These are phyloP conservation scores for Polyporus tsugae DNA, from an alignment of 1,284 basidiomycete species.

Conservation along the genomic window DNA sequence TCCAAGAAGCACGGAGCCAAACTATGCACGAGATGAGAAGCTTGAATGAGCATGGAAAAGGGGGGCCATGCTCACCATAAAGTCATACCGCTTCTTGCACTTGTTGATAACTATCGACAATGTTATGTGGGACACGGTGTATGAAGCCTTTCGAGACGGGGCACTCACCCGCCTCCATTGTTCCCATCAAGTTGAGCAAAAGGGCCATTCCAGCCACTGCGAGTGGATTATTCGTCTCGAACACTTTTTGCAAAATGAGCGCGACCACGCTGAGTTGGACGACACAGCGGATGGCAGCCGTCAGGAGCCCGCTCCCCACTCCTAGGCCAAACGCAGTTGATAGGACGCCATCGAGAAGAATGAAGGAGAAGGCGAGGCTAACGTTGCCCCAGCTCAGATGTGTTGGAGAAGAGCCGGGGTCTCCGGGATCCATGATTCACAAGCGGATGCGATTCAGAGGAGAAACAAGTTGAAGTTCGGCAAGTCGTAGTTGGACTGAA, in stretches of 20 bases:
- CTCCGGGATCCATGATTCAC: slow-evolving; percentile 30
- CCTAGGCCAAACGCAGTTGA: slow-evolving; percentile 73
- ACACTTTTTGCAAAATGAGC: slow-evolving; percentile 74
- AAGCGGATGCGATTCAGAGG: neutral
- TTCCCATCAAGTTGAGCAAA: slow-evolving; percentile 77
- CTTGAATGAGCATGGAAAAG: neutral
- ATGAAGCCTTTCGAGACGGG: neutral
- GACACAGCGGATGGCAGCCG: slow-evolving; percentile 77
- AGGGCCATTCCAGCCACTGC: slow-evolving; percentile 77
- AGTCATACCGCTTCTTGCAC: slow-evolving; percentile 72
- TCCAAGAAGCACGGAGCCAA: slow-evolving; percentile 70
- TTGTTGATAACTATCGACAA: slow-evolving; percentile 66
- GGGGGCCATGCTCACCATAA: slow-evolving; percentile 64
- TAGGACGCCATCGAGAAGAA: slow-evolving; percentile 68
- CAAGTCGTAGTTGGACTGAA: neutral
- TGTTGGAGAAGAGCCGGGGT: slow-evolving; percentile 25
- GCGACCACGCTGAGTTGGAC: slow-evolving; percentile 81
- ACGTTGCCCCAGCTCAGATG: slow-evolving; percentile 76
- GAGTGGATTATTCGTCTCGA: slow-evolving; percentile 78
- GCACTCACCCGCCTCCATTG: slow-evolving; percentile 65
- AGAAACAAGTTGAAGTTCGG: neutral
- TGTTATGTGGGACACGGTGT: neutral
- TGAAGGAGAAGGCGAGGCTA: slow-evolving; percentile 75
- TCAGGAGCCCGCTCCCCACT: slow-evolving; percentile 71
- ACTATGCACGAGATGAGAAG: slow-evolving; percentile 52